Percentiles rank a stretch among this genome's conserved stretches.
Conservation (phyloP, 257 asterid genomes). For the Cinchona pubescens region DNA sequence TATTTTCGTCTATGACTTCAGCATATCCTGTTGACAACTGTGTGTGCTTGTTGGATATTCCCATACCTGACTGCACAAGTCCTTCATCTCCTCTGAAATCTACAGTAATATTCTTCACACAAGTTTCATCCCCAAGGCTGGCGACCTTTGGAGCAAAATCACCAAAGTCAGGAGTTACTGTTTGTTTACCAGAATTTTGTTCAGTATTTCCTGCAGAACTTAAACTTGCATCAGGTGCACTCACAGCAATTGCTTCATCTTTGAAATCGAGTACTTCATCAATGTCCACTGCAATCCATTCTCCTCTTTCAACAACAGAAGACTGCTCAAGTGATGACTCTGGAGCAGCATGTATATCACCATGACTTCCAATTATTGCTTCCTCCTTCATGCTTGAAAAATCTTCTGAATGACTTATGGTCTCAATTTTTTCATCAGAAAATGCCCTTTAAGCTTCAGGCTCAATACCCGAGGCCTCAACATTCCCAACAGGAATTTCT, state of each 20-base stretch:
- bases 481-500: conserved; percentile 25
- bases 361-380: conserved; percentile 11
- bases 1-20: conserved; percentile 24
- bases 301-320: conserved; percentile 33
- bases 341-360: conserved; percentile 23
- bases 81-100: conserved; percentile 21
- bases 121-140: conserved; percentile 23
- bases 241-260: conserved; percentile 24
- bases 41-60: conserved; percentile 12
- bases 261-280: conserved; percentile 39
- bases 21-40: neutral
- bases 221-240: conserved; percentile 22
- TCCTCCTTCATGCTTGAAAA: conserved; percentile 26
- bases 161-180: conserved; percentile 20
- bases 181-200: conserved; percentile 21
- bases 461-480: conserved; percentile 24
- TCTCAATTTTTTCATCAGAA: conserved; percentile 27
- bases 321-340: conserved; percentile 30
- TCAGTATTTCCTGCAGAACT: conserved; percentile 26
- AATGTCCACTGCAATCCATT: conserved; percentile 39
- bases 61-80: conserved; percentile 27
- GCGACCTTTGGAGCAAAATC: conserved; percentile 23
- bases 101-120: conserved; percentile 9
- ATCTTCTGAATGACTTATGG: conserved; percentile 20
- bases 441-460: conserved; percentile 24